These are phyloP conservation scores for Nematodospora valgi DNA, from an alignment of 805 yeast genomes.

Conservation along the genomic window DNA sequence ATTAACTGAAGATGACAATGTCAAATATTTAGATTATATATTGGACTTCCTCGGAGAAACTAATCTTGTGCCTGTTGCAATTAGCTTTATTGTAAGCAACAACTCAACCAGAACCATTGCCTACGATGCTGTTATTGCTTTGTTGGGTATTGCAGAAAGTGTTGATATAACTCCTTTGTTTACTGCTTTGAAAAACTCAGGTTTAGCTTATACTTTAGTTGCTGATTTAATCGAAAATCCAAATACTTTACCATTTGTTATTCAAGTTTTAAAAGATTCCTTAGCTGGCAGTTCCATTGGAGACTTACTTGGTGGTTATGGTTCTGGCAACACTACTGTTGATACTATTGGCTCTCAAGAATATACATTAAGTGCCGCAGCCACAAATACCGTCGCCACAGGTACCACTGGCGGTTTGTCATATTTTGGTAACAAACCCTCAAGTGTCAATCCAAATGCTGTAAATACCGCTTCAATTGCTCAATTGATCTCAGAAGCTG, in stretches of 20 bases:
- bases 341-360: neutral
- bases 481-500: neutral
- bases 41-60: constrained; percentile 21
- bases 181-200: constrained; percentile 27
- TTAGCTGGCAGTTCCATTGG: constrained; percentile 7
- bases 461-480: neutral
- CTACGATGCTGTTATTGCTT: constrained; percentile 14
- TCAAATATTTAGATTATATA: constrained; percentile 20
- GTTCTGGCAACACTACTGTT: no score
- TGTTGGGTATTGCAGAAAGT: constrained; percentile 13
- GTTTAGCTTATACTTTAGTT: constrained; percentile 24
- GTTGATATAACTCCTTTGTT: constrained; percentile 24
- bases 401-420: constrained; percentile 1
- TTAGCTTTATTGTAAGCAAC: constrained; percentile 20
- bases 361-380: neutral
- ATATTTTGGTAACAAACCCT: neutral
- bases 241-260: constrained; percentile 21
- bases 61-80: constrained; percentile 22
- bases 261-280: constrained; percentile 17
- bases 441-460: constrained; percentile 3
- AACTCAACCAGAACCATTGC: constrained; percentile 19
- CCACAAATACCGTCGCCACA: neutral
- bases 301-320: constrained; percentile 3
- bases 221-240: constrained; percentile 20
- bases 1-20: constrained; percentile 18